Evolutionary conservation across 2,329 filamentous ascomycete genomes (phyloP), one percentile per base, ranked within the genome.

Genomic region (Talaromyces verruculosus): DNA sequence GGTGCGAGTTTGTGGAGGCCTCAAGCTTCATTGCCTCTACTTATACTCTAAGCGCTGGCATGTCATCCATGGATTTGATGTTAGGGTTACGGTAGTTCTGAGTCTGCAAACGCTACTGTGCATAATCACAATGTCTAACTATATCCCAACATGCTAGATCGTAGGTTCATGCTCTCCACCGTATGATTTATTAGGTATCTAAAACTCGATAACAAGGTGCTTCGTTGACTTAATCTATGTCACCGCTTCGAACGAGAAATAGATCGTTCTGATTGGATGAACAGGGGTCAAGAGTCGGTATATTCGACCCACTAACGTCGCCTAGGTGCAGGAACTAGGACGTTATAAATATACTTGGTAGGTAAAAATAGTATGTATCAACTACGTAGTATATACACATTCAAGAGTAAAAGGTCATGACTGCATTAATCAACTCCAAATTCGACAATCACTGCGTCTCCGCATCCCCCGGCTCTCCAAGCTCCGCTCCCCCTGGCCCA

Each of bases 381-480:
- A 28, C 53, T n/a, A 22, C 22, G 22, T 22, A 62, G 19, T 47
- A 55, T 63, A 55, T 63, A 30, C 47, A 55, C 37, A 8, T 33
- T 30, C 35, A 55, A 43, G 35, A 43, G 33, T 35, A 35, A 13
- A 35, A 35, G 13, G 39, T 49, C 59, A 37, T 61, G n/a, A 25
- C 59, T 49, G 43, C 39, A n/a, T 49, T 28, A 43, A 30, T 4
- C n/a, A 41, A n/a, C 19, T 55, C 10, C 45, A 37, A 30, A 30
- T n/a, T 39, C 59, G 47, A 33, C 15, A 25, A 35, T 63, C 49
- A 64, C 33, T 64, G 62, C 13, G 45, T 28, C 22, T 66, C 65
- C 11, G 65, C 63, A 30, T 62, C 66, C 61, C 63, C 63, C n/a
- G 66, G 58, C 17, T 67, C 66, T 37, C 65, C 66, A 53, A 58